phyloP scores from a whole-genome alignment of 306 rosid genomes.

The Malus domestica region ASM211411v1 NC_041797.1:10073501-10074000 shows the following conservation, averaged over 20 bases:
- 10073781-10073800: conserved; percentile 3
- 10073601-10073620: no score
- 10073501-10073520: no score
- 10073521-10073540: no score
- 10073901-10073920: conserved; percentile 71
- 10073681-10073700: not conserved
- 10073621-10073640: not conserved
- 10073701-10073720: no score
- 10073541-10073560: no score
- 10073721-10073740: no score
- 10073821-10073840: conserved; percentile 43
- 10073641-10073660: not conserved
- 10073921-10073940: conserved; percentile 71
- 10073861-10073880: conserved; percentile 85
- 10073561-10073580: no score
- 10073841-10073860: conserved; percentile 69
- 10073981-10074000: conserved; percentile 72
- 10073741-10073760: not conserved
- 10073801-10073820: conserved; percentile 21
- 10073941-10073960: conserved; percentile 71
- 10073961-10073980: conserved; percentile 53
- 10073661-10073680: not conserved
- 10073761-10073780: conserved; percentile 1
- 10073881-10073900: conserved; percentile 69
- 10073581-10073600: no score